These are phyloP conservation scores for Hypoxylon sp. DNA, from an alignment of 2,329 filamentous ascomycete genomes.

Conservation along the genomic window DNA sequence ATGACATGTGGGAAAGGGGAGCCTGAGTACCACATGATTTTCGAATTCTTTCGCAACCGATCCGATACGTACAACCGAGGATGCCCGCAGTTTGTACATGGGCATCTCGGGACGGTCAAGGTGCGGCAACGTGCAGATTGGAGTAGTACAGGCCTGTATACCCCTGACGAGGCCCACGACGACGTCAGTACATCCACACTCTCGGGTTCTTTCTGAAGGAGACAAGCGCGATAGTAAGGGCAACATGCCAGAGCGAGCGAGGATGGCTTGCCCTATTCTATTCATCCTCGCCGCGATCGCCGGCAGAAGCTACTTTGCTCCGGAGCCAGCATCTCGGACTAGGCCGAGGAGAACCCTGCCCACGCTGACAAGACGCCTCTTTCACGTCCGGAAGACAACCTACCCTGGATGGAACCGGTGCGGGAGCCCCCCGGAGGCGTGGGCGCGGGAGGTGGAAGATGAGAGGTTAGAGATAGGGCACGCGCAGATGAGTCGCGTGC, in stretches of 20 bases:
- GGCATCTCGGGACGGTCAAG: slow-evolving; percentile 31
- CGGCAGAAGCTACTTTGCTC: slow-evolving; percentile 60
- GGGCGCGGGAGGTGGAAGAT: slow-evolving; percentile 41
- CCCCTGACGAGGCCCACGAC: not conserved
- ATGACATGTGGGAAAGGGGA: slow-evolving; percentile 21
- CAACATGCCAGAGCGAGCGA: slow-evolving; percentile 46
- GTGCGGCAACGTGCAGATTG: slow-evolving; percentile 10
- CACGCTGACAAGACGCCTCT: slow-evolving; percentile 43
- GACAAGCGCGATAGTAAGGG: slow-evolving; percentile 66
- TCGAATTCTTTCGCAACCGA: slow-evolving; percentile 40
- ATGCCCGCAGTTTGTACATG: slow-evolving; percentile 29
- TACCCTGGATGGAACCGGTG: not conserved
- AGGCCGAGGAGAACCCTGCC: slow-evolving; percentile 57
- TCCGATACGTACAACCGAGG: slow-evolving; percentile 37
- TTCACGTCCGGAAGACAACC: slow-evolving; percentile 13
- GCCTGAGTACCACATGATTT: slow-evolving; percentile 22
- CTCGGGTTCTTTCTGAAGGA: slow-evolving; percentile 62
- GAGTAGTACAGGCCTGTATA: not conserved
- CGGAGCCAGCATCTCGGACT: slow-evolving; percentile 66
- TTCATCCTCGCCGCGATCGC: slow-evolving; percentile 28
- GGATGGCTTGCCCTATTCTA: slow-evolving; percentile 15
- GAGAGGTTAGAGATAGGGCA: slow-evolving; percentile 19
- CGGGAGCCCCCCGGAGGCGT: slow-evolving; percentile 41
- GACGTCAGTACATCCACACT: slow-evolving; percentile 41
- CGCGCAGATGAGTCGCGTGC: not conserved